These are phyloP conservation scores for Neofusicoccum parvum DNA, from an alignment of 2,329 filamentous ascomycete species.

Conservation along the genomic window DNA sequence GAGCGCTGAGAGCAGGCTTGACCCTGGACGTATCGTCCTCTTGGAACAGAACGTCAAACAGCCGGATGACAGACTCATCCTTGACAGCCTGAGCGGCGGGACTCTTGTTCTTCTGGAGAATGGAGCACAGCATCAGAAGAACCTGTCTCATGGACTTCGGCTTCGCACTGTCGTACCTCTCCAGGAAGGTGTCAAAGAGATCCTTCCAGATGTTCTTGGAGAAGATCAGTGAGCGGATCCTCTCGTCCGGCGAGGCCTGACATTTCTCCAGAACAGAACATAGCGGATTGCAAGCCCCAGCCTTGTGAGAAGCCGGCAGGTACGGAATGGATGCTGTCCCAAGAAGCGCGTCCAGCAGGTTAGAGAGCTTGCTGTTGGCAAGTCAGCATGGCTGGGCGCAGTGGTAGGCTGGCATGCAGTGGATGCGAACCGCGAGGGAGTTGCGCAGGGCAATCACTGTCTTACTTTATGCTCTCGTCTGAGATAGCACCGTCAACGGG, in stretches of 20 bases:
- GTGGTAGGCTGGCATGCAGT: background rate
- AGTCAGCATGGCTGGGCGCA: slow-evolving; percentile 25
- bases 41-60: slow-evolving; percentile 62
- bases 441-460: background rate
- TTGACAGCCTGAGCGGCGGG: background rate
- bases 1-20: slow-evolving; percentile 69
- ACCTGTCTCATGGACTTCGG: slow-evolving; percentile 52
- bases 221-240: slow-evolving; percentile 36
- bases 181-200: slow-evolving; percentile 45
- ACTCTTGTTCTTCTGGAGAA: slow-evolving; percentile 35
- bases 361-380: slow-evolving; percentile 31
- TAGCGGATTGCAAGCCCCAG: slow-evolving; percentile 50
- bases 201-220: slow-evolving; percentile 41
- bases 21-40: slow-evolving; percentile 64
- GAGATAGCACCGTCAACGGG: slow-evolving; percentile 1
- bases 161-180: slow-evolving; percentile 46
- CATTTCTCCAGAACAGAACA: slow-evolving; percentile 48
- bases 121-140: slow-evolving; percentile 42
- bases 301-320: slow-evolving; percentile 42
- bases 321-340: slow-evolving; percentile 37
- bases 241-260: slow-evolving; percentile 32
- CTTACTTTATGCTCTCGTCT: slow-evolving; percentile 21
- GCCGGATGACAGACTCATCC: slow-evolving; percentile 37
- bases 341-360: slow-evolving; percentile 32
- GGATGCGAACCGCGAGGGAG: background rate